Base-by-base conservation (phyloP, 768 basidiomycete species). In the Galerina sulciceps region DNA sequence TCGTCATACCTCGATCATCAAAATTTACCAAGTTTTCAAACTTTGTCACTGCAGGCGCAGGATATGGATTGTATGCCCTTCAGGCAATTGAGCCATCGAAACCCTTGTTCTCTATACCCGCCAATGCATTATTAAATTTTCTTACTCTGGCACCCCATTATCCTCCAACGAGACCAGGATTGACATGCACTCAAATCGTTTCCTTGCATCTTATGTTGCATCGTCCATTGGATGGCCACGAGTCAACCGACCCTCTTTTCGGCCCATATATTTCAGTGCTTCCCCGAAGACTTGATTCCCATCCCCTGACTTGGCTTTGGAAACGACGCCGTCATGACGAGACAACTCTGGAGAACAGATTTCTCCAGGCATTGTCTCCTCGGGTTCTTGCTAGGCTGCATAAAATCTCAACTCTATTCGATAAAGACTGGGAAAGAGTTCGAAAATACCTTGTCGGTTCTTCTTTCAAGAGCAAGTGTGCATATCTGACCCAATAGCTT, bases 251-350 rank as follows among this genome's bases (percentile, higher is more conserved):
- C 65, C 75, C 81, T 63, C 70, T 70, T 13, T 89, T 88, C 70
- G 85, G 88, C 23, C 88, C 92, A 1, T 97, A 94, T 69, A 86
- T 97, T 45, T 86, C 88, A 0, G 80, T 86, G 1, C 75, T 98
- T 23, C 96, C 96, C 2, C 69, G 70, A 54, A 73, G 86, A 26
- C 96, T 99, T 70, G 79, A 79, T 41, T 77, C 77, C 22, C 94
- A 97, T 74, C 96, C 96, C 5, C 76, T 97, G n/a, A 83, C 87
- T 17, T 94, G 92, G 93, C 57, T 82, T 4, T 77, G 83, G 46
- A 71, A 71, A 46, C 51, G 54, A 53, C 67, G 66, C 58, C 51
- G 18, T 26, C 18, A 43, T 53, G 8, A 22, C 37, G 36, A 10
- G 23, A 17, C 5, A 26, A 35, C 53, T 38, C 45, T 57, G 4